Conservation (phyloP, 345 rosid species). For the Geranium brycei region DNA sequence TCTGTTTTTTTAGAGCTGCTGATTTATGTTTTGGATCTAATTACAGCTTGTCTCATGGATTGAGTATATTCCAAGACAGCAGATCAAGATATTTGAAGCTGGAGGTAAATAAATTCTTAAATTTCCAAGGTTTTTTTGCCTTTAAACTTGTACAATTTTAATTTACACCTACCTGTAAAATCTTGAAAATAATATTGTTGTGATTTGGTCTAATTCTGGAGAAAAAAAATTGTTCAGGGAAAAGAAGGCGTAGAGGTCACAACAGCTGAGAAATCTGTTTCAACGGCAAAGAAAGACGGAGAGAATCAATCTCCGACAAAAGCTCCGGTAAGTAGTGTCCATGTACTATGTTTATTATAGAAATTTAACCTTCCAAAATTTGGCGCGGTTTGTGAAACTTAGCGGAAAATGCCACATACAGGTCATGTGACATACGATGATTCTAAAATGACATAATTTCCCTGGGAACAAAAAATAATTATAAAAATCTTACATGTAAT, state of each 20-base stretch:
- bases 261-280: slow-evolving; percentile 26
- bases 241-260: slow-evolving; percentile 23
- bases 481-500: too few relatives aligned
- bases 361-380: too few relatives aligned
- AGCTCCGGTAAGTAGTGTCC: slow-evolving; percentile 35
- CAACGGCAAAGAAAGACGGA: slow-evolving; percentile 55
- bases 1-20: not conserved
- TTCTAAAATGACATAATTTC: too few relatives aligned
- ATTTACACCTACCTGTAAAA: too few relatives aligned
- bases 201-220: too few relatives aligned
- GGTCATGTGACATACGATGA: too few relatives aligned
- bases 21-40: slow-evolving; percentile 12
- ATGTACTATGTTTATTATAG: not conserved
- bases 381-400: too few relatives aligned
- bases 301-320: slow-evolving; percentile 48
- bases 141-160: too few relatives aligned
- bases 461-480: too few relatives aligned
- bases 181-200: too few relatives aligned
- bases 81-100: slow-evolving; percentile 21
- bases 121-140: slow-evolving; percentile 41
- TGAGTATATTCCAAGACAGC: slow-evolving; percentile 80
- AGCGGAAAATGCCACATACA: too few relatives aligned
- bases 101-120: slow-evolving; percentile 32
- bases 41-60: slow-evolving; percentile 86
- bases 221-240: slow-evolving; percentile 15